These are phyloP conservation scores for Pneumocystis oryctolagi DNA, from an alignment of 1,139 yeast species.

Conservation along the genomic window DNA sequence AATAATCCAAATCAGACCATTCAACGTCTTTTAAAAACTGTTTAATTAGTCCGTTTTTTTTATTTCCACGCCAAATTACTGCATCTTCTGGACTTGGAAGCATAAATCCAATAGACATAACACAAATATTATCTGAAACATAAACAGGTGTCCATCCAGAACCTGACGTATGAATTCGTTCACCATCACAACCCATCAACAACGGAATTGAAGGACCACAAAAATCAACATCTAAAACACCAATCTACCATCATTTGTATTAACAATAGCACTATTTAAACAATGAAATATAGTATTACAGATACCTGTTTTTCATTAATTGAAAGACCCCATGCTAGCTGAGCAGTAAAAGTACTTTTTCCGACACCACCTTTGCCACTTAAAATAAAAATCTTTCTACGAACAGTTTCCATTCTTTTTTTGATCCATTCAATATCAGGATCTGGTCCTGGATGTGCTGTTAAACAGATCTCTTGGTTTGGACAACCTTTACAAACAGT, in stretches of 20 bases:
- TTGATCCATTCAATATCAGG: constrained; percentile 78
- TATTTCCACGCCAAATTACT: constrained; percentile 92
- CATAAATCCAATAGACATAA: constrained; percentile 94
- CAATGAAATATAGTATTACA: not conserved
- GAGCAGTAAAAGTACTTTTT: constrained; percentile 84
- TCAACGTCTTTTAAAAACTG: constrained; percentile 89
- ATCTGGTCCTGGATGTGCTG: constrained; percentile 87
- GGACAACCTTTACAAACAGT: constrained; percentile 95
- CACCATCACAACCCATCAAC: constrained; percentile 87
- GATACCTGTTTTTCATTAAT: constrained; percentile 47
- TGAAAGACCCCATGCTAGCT: constrained; percentile 92
- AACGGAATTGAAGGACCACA: constrained; percentile 95
- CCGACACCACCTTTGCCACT: constrained; percentile 99
- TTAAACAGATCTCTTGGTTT: constrained; percentile 75
- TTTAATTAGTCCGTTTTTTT: constrained; percentile 83
- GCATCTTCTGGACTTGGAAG: constrained; percentile 89
- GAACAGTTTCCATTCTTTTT: constrained; percentile 47
- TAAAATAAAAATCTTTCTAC: constrained; percentile 71
- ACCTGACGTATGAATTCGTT: constrained; percentile 72
- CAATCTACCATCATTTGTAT: constrained; percentile 44
- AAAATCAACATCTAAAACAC: constrained; percentile 92
- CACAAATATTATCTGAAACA: constrained; percentile 83
- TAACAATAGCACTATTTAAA: not conserved
- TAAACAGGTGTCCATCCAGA: constrained; percentile 96
- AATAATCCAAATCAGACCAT: constrained; percentile 87